phyloP scores from a whole-genome alignment of 2,329 filamentous ascomycete genomes.

The Nigrograna mackinnonii region DNA sequence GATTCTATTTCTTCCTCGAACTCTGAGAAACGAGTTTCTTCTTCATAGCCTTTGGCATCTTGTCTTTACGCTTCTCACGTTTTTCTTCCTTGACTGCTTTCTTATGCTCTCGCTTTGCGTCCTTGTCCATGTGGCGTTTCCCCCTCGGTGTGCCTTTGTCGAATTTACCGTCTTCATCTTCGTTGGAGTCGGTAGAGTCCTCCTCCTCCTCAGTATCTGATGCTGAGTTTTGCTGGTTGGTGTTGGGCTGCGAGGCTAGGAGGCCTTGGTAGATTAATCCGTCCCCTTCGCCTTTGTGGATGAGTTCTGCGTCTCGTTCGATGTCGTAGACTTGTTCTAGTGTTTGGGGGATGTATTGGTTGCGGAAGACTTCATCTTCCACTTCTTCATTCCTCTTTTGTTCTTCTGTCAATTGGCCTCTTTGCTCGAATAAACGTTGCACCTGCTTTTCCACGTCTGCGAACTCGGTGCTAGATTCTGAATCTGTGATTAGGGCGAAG shows the following conservation, averaged over 20 bases:
- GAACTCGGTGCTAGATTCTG: conserved; percentile 62
- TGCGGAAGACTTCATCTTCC: conserved; percentile 89
- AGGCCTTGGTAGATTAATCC: conserved; percentile 86
- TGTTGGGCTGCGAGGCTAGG: conserved; percentile 68
- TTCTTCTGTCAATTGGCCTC: conserved; percentile 52
- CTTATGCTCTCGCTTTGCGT: conserved; percentile 87
- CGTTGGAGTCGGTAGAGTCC: conserved; percentile 19
- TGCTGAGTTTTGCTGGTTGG: conserved; percentile 26
- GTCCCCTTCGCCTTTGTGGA: conserved; percentile 72
- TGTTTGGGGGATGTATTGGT: conserved; percentile 96
- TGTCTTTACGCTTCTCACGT: conserved; percentile 87
- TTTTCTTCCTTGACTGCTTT: conserved; percentile 92
- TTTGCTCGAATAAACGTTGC: conserved; percentile 67
- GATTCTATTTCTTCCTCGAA: conserved; percentile 62
- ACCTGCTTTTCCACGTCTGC: conserved; percentile 65
- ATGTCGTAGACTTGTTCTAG: conserved; percentile 96
- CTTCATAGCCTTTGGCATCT: conserved; percentile 96
- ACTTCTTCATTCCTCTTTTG: conserved; percentile 66
- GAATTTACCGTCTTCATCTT: conserved; percentile 34
- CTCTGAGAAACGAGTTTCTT: conserved; percentile 76
- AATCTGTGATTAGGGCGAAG: conserved; percentile 79
- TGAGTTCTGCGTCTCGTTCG: conserved; percentile 82
- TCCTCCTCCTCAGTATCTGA: conserved; percentile 18
- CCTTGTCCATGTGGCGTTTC: conserved; percentile 80
- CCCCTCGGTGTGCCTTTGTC: conserved; percentile 38